phyloP scores from a whole-genome alignment of 2,329 filamentous ascomycete genomes.

The Penicillium sp. region DNA sequence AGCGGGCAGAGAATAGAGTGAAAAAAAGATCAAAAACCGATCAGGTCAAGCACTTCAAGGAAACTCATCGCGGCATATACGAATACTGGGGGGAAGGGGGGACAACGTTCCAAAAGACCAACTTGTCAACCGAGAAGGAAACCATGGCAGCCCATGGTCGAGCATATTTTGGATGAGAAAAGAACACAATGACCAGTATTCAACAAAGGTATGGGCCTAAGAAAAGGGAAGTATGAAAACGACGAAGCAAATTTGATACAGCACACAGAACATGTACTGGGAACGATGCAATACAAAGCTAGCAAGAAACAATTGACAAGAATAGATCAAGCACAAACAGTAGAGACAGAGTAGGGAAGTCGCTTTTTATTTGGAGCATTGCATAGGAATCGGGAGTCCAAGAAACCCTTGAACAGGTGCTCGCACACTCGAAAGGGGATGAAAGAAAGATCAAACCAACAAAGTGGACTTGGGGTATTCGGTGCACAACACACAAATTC shows the following conservation, averaged over 20 bases:
- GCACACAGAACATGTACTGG: conserved; percentile 19
- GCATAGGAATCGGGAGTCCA: conserved; percentile 33
- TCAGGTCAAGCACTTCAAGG: conserved; percentile 11
- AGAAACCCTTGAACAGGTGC: conserved; percentile 30
- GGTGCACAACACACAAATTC: conserved; percentile 45
- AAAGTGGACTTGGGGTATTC: conserved; percentile 46
- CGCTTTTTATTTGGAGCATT: conserved; percentile 39
- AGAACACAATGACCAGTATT: conserved; percentile 24
- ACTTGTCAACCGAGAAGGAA: conserved; percentile 17
- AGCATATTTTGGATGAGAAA: conserved; percentile 14
- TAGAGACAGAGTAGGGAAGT: conserved; percentile 26
- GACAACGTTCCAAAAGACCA: conserved; percentile 8
- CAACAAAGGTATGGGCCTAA: conserved; percentile 21
- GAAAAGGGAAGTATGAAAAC: conserved; percentile 7
- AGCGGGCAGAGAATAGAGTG: conserved; percentile 13
- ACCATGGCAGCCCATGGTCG: conserved; percentile 4
- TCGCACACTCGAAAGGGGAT: conserved; percentile 32
- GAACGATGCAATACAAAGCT: conserved; percentile 19
- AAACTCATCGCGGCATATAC: conserved; percentile 27
- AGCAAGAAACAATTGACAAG: conserved; percentile 17
- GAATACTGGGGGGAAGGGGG: conserved; percentile 15
- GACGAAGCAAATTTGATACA: conserved; percentile 19
- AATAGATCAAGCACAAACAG: conserved; percentile 21
- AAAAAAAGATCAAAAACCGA: conserved; percentile 11
- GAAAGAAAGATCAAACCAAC: conserved; percentile 34